Base-by-base conservation (phyloP, 352 stramenopile genomes). In the Phytophthora sp. region DNA sequence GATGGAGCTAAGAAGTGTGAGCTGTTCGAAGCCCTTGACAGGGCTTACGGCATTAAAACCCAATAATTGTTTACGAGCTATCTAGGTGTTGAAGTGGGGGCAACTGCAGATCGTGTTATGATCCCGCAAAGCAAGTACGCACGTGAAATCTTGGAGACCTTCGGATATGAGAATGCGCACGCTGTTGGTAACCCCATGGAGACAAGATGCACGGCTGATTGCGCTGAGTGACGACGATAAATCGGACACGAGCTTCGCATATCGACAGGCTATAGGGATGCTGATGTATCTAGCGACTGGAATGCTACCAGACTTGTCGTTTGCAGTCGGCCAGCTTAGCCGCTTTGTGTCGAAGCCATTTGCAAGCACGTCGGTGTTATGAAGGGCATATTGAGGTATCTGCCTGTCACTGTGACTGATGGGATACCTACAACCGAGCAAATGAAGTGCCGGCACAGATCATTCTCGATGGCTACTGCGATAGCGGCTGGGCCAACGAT, bases 221-320 rank as follows among this genome's bases (percentile, higher is more conserved):
- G 5, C 29, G 9, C 29, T 33, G 5, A 33, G 29, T 33, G 29
- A 33, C 5, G 29, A 33, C 9, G 29, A 33, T 9, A 33, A 33
- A n/a, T n/a, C n/a, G n/a, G n/a, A n/a, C n/a, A n/a, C n/a, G n/a
- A n/a, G n/a, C n/a, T n/a, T n/a, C n/a, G n/a, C n/a, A n/a, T n/a
- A n/a, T n/a, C n/a, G n/a, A n/a, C n/a, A n/a, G n/a, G n/a, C n/a
- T n/a, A n/a, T n/a, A n/a, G n/a, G n/a, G n/a, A n/a, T n/a, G n/a
- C n/a, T n/a, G n/a, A n/a, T n/a, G n/a, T 65, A 65, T 23, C 57
- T 57, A 6, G 57, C 57, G 0, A 65, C 46, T 3, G 35, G 45
- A 12, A 64, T 45, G 1, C 6, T 44, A 7, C 57, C 57, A n/a
- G n/a, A n/a, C n/a, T n/a, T 57, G 9, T 45, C 57, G 18, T 65